Evolutionary conservation across 2,329 filamentous ascomycete species (phyloP).

Genomic region (Claviceps fusiformis): DNA sequence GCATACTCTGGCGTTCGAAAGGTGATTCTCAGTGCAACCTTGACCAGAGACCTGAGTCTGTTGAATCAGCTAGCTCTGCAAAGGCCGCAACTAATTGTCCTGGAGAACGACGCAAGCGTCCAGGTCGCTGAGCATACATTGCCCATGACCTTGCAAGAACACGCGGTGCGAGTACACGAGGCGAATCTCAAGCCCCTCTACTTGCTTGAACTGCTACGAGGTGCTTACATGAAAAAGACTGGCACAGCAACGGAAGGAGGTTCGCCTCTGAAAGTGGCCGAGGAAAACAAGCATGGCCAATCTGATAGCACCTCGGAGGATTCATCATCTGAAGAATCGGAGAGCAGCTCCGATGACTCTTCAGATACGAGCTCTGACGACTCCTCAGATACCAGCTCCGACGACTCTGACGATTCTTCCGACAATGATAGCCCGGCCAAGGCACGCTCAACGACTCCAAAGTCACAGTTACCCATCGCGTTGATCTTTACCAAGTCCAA

Average conservation of each 20-base stretch:
- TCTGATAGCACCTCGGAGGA: background rate
- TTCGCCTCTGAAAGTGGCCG: background rate
- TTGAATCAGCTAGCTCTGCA: constrained; percentile 59
- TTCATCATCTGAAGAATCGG: constrained; percentile 10
- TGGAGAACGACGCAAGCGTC: constrained; percentile 47
- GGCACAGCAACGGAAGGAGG: constrained; percentile 6
- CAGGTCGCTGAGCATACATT: constrained; percentile 36
- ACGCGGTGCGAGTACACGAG: constrained; percentile 54
- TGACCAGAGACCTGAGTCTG: constrained; percentile 76
- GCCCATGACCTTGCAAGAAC: constrained; percentile 50
- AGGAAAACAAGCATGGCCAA: background rate
- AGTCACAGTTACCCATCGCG: constrained; percentile 28
- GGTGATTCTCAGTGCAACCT: constrained; percentile 79
- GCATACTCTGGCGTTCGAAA: constrained; percentile 52
- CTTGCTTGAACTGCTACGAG: constrained; percentile 61
- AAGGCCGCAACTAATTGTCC: constrained; percentile 61
- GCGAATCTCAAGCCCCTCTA: constrained; percentile 68
- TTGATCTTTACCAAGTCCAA: constrained; percentile 88
- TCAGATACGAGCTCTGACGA: constrained; percentile 21
- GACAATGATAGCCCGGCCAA: background rate
- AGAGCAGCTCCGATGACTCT: constrained; percentile 18
- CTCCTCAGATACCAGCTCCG: constrained; percentile 21
- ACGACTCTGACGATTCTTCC: constrained; percentile 15
- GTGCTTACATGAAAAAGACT: constrained; percentile 30
- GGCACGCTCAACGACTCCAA: constrained; percentile 2